Conservation (phyloP, 805 yeast species). For the Hanseniaspora mollemarum region DNA sequence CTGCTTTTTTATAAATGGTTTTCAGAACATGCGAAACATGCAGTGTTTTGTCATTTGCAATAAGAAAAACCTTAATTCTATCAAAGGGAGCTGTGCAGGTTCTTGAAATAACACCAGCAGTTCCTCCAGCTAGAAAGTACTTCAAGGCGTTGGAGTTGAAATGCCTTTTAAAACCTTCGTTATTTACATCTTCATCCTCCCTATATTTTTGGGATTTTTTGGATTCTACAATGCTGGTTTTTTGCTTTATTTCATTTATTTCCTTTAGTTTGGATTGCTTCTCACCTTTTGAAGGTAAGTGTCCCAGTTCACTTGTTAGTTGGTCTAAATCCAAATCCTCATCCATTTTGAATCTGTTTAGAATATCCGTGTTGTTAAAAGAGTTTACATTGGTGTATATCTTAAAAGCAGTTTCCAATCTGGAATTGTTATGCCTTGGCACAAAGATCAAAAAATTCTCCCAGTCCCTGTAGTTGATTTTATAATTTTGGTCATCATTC, state of each 20-base stretch:
- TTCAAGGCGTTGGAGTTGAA: slow-evolving; percentile 56
- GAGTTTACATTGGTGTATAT: slow-evolving; percentile 31
- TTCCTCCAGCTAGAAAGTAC: slow-evolving; percentile 86
- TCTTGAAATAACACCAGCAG: slow-evolving; percentile 90
- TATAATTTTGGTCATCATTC: slow-evolving; percentile 7
- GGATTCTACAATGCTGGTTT: neutral
- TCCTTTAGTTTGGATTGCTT: neutral
- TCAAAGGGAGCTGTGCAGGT: slow-evolving; percentile 97
- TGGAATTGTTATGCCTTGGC: slow-evolving; percentile 67
- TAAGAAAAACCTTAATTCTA: slow-evolving; percentile 81
- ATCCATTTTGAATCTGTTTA: slow-evolving; percentile 16
- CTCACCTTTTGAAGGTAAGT: neutral
- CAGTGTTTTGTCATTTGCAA: slow-evolving; percentile 56
- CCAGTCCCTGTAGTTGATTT: slow-evolving; percentile 73
- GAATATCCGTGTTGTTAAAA: slow-evolving; percentile 7
- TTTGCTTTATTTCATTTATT: slow-evolving; percentile 49
- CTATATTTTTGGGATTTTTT: neutral
- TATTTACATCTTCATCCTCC: neutral
- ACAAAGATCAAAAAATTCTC: slow-evolving; percentile 69
- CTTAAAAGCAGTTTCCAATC: slow-evolving; percentile 68
- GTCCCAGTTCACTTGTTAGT: slow-evolving; percentile 9
- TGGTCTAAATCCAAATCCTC: slow-evolving; percentile 14
- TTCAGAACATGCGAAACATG: slow-evolving; percentile 58
- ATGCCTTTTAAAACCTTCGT: slow-evolving; percentile 1
- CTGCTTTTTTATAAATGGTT: slow-evolving; percentile 64